Conservation (phyloP, 208 protist species). For the Porcisia deanei region DNA sequence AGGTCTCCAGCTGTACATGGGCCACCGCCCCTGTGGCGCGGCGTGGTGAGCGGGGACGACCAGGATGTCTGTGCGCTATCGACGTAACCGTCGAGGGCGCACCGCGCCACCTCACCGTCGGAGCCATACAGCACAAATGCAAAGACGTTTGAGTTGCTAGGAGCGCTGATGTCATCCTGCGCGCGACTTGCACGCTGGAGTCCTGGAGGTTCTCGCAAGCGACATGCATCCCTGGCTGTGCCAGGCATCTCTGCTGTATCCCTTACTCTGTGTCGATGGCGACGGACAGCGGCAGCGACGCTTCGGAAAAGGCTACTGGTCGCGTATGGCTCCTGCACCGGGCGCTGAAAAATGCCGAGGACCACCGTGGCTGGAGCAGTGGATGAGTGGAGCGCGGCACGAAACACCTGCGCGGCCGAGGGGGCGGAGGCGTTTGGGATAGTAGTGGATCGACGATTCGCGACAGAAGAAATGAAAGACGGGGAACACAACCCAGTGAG, state of each 20-base stretch:
- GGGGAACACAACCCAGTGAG: neutral
- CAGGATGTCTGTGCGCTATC: conserved; percentile 18
- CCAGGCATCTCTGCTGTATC: neutral
- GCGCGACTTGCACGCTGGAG: neutral
- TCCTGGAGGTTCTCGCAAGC: neutral
- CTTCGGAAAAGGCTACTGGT: conserved; percentile 16
- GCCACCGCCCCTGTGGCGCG: neutral
- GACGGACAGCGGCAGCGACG: neutral
- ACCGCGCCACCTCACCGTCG: conserved; percentile 19
- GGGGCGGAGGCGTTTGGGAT: neutral
- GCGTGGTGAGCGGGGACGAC: neutral
- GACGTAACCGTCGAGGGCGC: conserved; percentile 22
- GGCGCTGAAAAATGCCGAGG: conserved; percentile 32
- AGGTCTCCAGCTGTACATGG: neutral
- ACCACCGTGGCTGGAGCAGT: neutral
- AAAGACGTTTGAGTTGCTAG: conserved; percentile 2
- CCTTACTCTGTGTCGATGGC: neutral
- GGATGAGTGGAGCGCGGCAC: neutral
- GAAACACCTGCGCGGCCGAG: conserved; percentile 16
- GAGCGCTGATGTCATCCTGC: neutral
- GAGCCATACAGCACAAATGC: conserved; percentile 25
- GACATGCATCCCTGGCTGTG: neutral
- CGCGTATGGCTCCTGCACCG: conserved; percentile 17
- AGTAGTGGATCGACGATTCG: neutral
- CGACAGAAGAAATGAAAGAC: too few relatives aligned